Conservation (phyloP, 768 basidiomycete species). For the Kwoniella dejecticola region DNA sequence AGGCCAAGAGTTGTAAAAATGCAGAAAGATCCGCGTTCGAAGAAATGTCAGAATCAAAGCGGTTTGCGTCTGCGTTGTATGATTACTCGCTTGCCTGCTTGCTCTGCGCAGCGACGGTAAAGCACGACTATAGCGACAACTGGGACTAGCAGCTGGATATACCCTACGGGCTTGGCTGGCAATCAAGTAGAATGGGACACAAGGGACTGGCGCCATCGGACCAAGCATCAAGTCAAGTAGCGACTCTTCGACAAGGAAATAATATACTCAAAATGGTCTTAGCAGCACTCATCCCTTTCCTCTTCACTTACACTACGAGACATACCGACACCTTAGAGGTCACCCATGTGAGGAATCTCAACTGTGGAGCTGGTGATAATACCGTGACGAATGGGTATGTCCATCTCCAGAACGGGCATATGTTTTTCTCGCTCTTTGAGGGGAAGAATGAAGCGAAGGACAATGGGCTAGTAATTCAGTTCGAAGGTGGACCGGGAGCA, state of each 20-base stretch:
- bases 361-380: conserved; percentile 8
- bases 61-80: no score
- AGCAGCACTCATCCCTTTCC: not conserved
- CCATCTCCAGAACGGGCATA: not conserved
- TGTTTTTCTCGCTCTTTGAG: conserved; percentile 14
- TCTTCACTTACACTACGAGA: conserved; percentile 1
- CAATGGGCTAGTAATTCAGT: conserved; percentile 11
- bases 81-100: no score
- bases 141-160: no score
- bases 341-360: not conserved
- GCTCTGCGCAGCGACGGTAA: no score
- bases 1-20: not conserved
- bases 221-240: no score
- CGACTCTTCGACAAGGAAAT: not conserved
- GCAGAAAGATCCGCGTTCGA: no score
- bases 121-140: no score
- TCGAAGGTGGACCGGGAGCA: conserved; percentile 12
- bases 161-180: no score
- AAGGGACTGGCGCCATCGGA: no score
- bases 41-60: no score
- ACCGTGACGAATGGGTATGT: conserved; percentile 13
- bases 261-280: conserved; percentile 4
- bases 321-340: conserved; percentile 2
- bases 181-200: no score
- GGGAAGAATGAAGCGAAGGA: conserved; percentile 1